Evolutionary conservation across 2,329 filamentous ascomycete species (phyloP).

Genomic region (Beauveria rudraprayagi): DNA sequence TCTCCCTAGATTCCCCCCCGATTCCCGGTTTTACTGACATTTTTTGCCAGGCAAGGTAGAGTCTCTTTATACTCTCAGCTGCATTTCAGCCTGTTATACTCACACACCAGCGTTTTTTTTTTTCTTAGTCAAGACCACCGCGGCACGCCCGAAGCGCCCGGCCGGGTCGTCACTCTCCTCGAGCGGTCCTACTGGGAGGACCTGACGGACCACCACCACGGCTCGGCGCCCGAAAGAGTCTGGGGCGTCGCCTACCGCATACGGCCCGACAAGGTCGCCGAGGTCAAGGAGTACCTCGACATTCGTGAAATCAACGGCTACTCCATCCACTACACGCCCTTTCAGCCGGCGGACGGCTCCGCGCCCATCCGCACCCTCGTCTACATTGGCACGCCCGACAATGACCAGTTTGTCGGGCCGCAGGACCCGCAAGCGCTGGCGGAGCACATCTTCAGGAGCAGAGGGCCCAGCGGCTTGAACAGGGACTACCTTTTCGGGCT

Average conservation of each 20-base stretch:
- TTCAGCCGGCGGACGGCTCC: constrained; percentile 46
- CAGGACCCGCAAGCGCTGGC: constrained; percentile 74
- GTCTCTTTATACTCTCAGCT: background rate
- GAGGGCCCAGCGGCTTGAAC: constrained; percentile 82
- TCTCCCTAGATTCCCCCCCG: background rate
- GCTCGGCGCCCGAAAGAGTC: constrained; percentile 55
- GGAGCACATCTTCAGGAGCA: constrained; percentile 67
- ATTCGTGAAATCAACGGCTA: constrained; percentile 98
- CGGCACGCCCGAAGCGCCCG: constrained; percentile 79
- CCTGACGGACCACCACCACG: constrained; percentile 58
- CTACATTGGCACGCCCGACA: constrained; percentile 90
- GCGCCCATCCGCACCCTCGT: constrained; percentile 54
- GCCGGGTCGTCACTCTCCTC: constrained; percentile 89
- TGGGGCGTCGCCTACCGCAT: constrained; percentile 95
- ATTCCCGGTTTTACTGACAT: constrained; percentile 9
- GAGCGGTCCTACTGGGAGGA: constrained; percentile 75
- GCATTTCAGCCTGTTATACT: background rate
- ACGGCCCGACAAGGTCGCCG: constrained; percentile 58
- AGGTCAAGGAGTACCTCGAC: constrained; percentile 85
- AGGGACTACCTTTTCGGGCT: constrained; percentile 80
- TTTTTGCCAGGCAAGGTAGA: constrained; percentile 26
- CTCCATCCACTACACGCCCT: constrained; percentile 82
- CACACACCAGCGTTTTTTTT: background rate
- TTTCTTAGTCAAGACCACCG: constrained; percentile 76
- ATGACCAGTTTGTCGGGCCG: constrained; percentile 82